Base-by-base conservation (phyloP, 352 stramenopile genomes). In the Globisporangium rhizosaccharum region DNA sequence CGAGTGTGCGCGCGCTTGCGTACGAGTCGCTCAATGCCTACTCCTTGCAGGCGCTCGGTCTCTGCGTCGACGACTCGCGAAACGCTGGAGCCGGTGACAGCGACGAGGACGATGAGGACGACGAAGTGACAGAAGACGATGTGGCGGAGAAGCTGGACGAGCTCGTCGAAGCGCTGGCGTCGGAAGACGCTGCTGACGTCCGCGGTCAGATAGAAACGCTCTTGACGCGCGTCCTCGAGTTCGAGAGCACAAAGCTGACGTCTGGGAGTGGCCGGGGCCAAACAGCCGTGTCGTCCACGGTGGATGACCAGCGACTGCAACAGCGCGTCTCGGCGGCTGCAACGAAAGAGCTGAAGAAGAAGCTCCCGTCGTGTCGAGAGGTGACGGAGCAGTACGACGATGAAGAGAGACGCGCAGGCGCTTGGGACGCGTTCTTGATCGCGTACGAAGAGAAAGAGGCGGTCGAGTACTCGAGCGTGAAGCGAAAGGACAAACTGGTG, bases 261-360 rank as follows among this genome's bases (percentile, higher is more conserved):
- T 64, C 63, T 48, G 65, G 73, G 12, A 61, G 70, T 47, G 67
- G 73, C 45, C 68, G 75, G 18, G 68, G 76, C 11, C 69, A 76
- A 20, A 57, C 66, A 15, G 51, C 52, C n/a, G 71, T 71, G 50
- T 59, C 59, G 5, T 79, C 70, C 15, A 71, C 73, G 33, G 64
- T 62, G 1, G 60, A 70, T 25, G 63, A 65, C 20, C 56, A 62
- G 10, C 59, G 53, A 50, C 50, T 57, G 53, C 63, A 45, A 30
- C 62, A 68, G 23, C 30, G 63, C 25, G 48, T 87, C 25, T 90
- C 80, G n/a, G 67, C 71, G 44, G 63, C 71, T 23, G 79, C 77
- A 0, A 89, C 79, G 1, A 85, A 76, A 51, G 80, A 88, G 52
- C 56, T 83, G 56, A 82, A 74, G 26, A 72, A 74, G 17, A 70